Base-by-base conservation (phyloP, 2,329 filamentous ascomycete genomes). In the Cladophialophora bantiana region DNA sequence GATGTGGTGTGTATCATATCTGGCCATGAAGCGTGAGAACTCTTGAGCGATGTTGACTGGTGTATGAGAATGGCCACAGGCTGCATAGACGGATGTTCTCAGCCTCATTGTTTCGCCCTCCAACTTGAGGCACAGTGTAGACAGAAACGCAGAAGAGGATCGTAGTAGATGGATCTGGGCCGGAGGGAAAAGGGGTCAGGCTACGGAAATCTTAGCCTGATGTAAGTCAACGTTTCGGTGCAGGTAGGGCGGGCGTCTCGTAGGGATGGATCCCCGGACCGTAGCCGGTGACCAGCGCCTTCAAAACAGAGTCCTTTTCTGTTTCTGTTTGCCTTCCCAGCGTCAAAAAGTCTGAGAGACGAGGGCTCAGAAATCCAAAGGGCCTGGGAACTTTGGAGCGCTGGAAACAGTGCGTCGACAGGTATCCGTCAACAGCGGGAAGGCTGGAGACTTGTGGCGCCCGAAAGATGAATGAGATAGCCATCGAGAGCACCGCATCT, bases 301-400 rank as follows among this genome's bases (percentile, higher is more conserved):
- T 10, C 20, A 7, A 50, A 26, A 26, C 9, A 7, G 18, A 26
- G 45, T 20, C 26, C 9, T 12, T 50, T 26, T 12, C 18, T 50
- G 45, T 50, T 18, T 48, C 42, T 48, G 45, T 50, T 50, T 50
- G 45, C 45, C 45, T 50, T 26, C 26, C 40, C n/a, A 20, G 45
- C 7, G 7, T 12, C 45, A 26, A 26, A 3, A 26, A 1, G 3
- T 7, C 18, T 12, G 18, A 12, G 26, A 20, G 18, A 26, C 45
- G 26, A 10, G 18, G 7, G 3, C 18, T 20, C 18, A 26, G 5
- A 1, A 20, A 26, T 26, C 45, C 45, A 26, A 50, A 50, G 18
- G 18, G 7, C 45, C 26, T 26, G 9, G 18, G 45, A 26, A 20
- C 18, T 26, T 50, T 50, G 6, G 45, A 9, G 12, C 10, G 7